Percentiles rank a stretch among this genome's conserved stretches.
Evolutionary conservation across 768 basidiomycete species (phyloP).

Genomic region (Tricholoma hemisulphureum): DNA sequence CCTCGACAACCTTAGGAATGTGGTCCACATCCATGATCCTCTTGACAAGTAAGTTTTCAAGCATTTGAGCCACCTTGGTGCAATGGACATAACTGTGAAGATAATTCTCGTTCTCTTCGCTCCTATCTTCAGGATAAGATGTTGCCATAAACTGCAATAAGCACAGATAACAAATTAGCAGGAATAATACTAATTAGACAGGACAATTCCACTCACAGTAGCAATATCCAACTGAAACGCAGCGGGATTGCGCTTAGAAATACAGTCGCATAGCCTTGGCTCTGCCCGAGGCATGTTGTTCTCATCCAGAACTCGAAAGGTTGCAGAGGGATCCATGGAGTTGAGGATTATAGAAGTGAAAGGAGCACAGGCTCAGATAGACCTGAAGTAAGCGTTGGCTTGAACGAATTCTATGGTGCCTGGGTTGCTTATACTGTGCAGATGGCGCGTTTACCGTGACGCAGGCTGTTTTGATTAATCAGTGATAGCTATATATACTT

Average conservation of each 20-base stretch:
- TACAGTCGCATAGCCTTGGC: not conserved
- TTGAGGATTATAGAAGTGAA: no score
- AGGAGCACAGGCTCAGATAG: no score
- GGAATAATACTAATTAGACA: not conserved
- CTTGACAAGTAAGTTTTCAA: not conserved
- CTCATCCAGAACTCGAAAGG: no score
- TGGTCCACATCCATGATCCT: not conserved
- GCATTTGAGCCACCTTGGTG: not conserved
- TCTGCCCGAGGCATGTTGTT: no score
- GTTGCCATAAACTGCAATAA: not conserved
- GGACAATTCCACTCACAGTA: not conserved
- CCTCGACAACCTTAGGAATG: not conserved
- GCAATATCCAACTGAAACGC: not conserved
- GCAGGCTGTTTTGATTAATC: no score
- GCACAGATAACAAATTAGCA: not conserved
- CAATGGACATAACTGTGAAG: not conserved
- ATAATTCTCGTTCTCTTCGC: not conserved
- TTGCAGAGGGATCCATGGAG: no score
- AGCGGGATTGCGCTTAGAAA: not conserved
- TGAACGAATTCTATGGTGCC: no score
- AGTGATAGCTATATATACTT: no score
- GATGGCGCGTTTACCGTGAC: no score
- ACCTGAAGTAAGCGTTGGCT: no score
- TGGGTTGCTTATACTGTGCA: no score
- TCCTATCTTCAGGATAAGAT: not conserved